Base-by-base conservation (phyloP, 148 eudicot species). In the Rhododendron vialii region DNA sequence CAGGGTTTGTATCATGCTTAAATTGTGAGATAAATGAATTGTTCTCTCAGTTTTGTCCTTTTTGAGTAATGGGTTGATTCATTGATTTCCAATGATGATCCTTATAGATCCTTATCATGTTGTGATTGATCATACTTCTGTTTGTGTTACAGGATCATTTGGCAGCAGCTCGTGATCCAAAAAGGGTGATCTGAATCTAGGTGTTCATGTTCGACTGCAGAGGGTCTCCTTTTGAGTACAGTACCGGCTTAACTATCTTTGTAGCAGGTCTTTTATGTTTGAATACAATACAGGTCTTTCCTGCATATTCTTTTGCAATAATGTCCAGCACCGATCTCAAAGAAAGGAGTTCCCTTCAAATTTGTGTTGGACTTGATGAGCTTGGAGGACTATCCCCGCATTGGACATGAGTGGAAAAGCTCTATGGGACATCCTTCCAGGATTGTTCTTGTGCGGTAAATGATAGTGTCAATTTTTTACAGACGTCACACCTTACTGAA, bases 101-200 rank as follows among this genome's bases (percentile, higher is more conserved):
- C 53, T 51, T 51, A 13, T 14, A 63, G 5, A 47, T 65, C 41
- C 24, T 80, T 61, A 17, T 65, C 30, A 35, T 20, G 38, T 20
- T 48, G 63, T 84, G 7, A 18, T 51, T 7, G 12, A n/a, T 84
- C 57, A 50, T 59, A 10, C 26, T n/a, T 55, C n/a, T 83, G 63
- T 45, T 63, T 80, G 79, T 84, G 45, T 88, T 87, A 88, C 94
- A 93, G 95, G 94, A 93, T 90, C 95, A 93, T 88, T 82, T 93
- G 86, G 89, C 93, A 33, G 89, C 95, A 74, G 92, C 92, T 86
- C 95, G 95, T 87, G 95, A 92, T 88, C 90, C 91, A 17, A 93
- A 92, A 84, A 92, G 90, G 88, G 85, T 91, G 87, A 85, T 73
- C 80, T 91, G 87, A 89, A 26, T 83, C 38, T 41, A 71, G 61